Evolutionary conservation across 2,329 filamentous ascomycete species (phyloP).

Genomic region (Xylaria sp.): DNA sequence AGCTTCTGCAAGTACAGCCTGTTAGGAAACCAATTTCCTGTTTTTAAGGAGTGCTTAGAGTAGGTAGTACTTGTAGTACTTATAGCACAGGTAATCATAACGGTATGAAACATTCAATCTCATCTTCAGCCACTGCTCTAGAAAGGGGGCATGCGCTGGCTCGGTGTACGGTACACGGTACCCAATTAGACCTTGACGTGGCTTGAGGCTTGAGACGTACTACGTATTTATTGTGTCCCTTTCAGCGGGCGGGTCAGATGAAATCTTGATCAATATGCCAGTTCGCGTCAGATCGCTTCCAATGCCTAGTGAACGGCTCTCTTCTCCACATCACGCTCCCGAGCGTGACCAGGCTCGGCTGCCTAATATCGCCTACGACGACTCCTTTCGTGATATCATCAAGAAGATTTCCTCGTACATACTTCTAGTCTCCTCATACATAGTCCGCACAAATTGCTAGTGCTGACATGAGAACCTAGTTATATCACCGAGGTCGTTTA

Average conservation of each 20-base stretch:
- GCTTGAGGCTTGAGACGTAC: background rate
- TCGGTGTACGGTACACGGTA: background rate
- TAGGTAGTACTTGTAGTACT: background rate
- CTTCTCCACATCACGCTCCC: slow-evolving; percentile 51
- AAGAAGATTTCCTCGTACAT: slow-evolving; percentile 73
- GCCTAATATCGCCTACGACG: slow-evolving; percentile 67
- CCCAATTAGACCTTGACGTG: slow-evolving; percentile 5
- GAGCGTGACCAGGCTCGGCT: slow-evolving; percentile 52
- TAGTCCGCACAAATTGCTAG: background rate
- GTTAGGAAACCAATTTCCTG: background rate
- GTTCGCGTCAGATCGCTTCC: slow-evolving; percentile 57
- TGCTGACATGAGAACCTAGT: slow-evolving; percentile 52
- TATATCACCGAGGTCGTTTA: slow-evolving; percentile 72
- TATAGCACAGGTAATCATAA: background rate
- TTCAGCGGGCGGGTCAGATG: slow-evolving; percentile 8
- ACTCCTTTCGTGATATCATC: slow-evolving; percentile 72
- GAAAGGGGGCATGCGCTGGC: slow-evolving; percentile 10
- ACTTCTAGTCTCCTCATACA: background rate
- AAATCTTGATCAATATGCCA: slow-evolving; percentile 47
- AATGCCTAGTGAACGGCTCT: slow-evolving; percentile 49
- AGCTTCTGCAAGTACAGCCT: too few relatives aligned
- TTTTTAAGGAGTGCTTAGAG: background rate
- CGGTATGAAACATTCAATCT: slow-evolving; percentile 16
- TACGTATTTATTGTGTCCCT: slow-evolving; percentile 1
- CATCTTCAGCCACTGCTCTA: slow-evolving; percentile 5